These are phyloP conservation scores for Sporothrix mexicana DNA, from an alignment of 2,329 filamentous ascomycete species.

Conservation along the genomic window DNA sequence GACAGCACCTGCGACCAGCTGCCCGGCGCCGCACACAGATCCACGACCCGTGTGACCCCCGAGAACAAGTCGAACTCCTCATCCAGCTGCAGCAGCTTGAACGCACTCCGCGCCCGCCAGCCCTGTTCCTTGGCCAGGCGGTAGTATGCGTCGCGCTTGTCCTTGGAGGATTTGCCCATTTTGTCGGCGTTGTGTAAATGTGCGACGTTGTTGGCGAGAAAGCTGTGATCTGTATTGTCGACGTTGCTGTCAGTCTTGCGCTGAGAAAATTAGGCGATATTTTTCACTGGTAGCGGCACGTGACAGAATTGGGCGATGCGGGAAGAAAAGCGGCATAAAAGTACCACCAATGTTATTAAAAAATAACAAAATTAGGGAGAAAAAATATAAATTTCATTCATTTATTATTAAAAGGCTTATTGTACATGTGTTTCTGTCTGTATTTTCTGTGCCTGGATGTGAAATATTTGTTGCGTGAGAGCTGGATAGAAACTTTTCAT, in stretches of 20 bases:
- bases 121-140: slow-evolving; percentile 98
- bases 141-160: slow-evolving; percentile 98
- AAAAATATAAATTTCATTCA: too few species aligned
- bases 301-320: not conserved
- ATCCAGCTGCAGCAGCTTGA: slow-evolving; percentile 95
- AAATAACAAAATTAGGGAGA: too few species aligned
- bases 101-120: slow-evolving; percentile 94
- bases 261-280: slow-evolving; percentile 17
- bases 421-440: too few species aligned
- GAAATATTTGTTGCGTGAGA: not conserved
- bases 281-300: not conserved
- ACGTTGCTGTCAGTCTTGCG: not conserved
- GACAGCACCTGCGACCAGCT: slow-evolving; percentile 98
- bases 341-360: not conserved
- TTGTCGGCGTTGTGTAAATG: not conserved
- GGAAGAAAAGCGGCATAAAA: not conserved
- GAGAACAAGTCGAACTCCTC: slow-evolving; percentile 94
- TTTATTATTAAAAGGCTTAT: too few species aligned
- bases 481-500: not conserved
- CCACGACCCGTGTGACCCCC: slow-evolving; percentile 88
- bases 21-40: slow-evolving; percentile 92
- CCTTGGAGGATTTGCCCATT: slow-evolving; percentile 96
- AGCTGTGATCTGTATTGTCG: not conserved
- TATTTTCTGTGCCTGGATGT: too few species aligned
- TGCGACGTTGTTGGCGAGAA: not conserved